phyloP scores from a whole-genome alignment of 164 flowering plant species.

The Warburgia ugandensis region DNA sequence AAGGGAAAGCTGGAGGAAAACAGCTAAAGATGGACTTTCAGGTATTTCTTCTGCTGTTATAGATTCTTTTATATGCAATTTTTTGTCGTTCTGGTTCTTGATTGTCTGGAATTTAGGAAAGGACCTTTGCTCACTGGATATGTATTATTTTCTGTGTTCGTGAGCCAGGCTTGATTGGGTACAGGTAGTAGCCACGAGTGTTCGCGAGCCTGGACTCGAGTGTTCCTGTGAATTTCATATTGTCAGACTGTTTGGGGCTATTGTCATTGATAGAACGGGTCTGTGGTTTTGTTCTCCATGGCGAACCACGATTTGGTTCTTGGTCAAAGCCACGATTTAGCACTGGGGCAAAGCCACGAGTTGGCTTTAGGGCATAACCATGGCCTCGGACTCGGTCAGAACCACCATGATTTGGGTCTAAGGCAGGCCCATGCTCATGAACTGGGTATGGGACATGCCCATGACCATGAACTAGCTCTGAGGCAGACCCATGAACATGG shows the following conservation, averaged over 20 bases:
- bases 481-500: conserved; percentile 22
- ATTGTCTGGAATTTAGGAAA: not conserved
- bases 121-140: not conserved
- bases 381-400: not conserved
- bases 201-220: not conserved
- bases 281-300: conserved; percentile 3
- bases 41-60: not conserved
- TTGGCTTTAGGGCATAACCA: conserved; percentile 22
- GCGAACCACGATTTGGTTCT: conserved; percentile 18
- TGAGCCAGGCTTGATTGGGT: not conserved
- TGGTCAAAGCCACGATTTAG: too few relatives aligned
- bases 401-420: conserved; percentile 38
- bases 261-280: too few relatives aligned
- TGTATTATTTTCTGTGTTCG: not conserved
- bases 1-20: not conserved
- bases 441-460: conserved; percentile 25
- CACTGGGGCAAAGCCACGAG: too few relatives aligned
- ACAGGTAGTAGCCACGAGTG: not conserved
- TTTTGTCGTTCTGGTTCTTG: not conserved
- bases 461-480: conserved; percentile 28
- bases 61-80: not conserved
- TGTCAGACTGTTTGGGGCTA: too few relatives aligned
- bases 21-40: not conserved
- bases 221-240: conserved; percentile 1
- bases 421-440: conserved; percentile 37